These are phyloP conservation scores for Suillus weaverae DNA, from an alignment of 768 basidiomycete species.

Conservation along the genomic window DNA sequence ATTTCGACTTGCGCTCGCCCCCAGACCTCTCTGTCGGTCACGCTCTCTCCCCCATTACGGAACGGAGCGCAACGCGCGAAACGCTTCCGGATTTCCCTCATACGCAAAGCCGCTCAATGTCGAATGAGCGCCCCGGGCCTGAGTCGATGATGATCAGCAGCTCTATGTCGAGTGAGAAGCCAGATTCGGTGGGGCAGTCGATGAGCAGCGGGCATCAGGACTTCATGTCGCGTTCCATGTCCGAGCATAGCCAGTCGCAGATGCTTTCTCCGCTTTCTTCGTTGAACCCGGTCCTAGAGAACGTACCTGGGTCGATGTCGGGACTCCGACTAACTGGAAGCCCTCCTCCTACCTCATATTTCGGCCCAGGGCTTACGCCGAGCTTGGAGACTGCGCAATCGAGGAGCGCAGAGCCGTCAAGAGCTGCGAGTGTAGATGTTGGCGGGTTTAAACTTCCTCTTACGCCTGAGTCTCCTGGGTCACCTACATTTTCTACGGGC, in stretches of 20 bases:
- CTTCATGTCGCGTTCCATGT: conserved; percentile 1
- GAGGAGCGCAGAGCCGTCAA: conserved; percentile 23
- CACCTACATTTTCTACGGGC: conserved; percentile 7
- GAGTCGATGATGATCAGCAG: conserved; percentile 11
- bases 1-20: conserved; percentile 37
- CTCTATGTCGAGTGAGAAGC: conserved; percentile 29
- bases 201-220: conserved; percentile 4
- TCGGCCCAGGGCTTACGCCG: conserved; percentile 41
- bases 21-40: conserved; percentile 22
- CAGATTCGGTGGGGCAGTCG: neutral
- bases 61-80: conserved; percentile 39
- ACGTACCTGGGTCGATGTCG: conserved; percentile 19
- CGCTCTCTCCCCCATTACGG: conserved; percentile 67
- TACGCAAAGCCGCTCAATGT: conserved; percentile 16
- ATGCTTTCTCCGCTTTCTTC: neutral
- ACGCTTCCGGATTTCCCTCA: conserved; percentile 24
- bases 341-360: conserved; percentile 34
- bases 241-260: conserved; percentile 2
- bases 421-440: conserved; percentile 21
- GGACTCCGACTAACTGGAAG: conserved; percentile 24
- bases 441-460: conserved; percentile 34
- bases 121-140: conserved; percentile 16
- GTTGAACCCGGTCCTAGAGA: conserved; percentile 18
- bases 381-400: conserved; percentile 19
- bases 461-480: conserved; percentile 26